Evolutionary conservation across 345 rosid genomes (phyloP).

Genomic region (Zanthoxylum bungeanum): DNA sequence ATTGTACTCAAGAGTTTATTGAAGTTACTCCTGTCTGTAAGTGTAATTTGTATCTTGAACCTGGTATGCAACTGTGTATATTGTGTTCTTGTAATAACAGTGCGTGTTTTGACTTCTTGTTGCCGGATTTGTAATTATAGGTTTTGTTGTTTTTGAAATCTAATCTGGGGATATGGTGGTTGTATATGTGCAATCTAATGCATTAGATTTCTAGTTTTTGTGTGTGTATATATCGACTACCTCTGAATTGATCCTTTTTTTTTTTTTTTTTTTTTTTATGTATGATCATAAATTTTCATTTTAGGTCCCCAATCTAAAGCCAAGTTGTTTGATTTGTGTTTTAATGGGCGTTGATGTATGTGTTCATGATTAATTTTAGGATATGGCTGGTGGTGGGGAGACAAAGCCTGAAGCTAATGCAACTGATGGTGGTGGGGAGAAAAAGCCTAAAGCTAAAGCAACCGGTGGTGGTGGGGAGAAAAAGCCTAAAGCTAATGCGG

Average conservation of each 20-base stretch:
- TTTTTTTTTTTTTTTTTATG: background rate
- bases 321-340: background rate
- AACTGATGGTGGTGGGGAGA: background rate
- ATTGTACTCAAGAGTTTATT: background rate
- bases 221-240: background rate
- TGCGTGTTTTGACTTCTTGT: background rate
- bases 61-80: no score
- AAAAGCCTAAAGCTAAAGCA: background rate
- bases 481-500: slow-evolving; percentile 19
- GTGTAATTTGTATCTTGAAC: background rate
- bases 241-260: background rate
- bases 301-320: background rate
- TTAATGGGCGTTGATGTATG: background rate
- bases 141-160: background rate
- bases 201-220: background rate
- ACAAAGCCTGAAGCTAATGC: background rate
- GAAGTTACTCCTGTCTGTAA: background rate
- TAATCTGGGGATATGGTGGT: background rate
- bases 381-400: slow-evolving; percentile 32
- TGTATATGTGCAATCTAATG: background rate
- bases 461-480: slow-evolving; percentile 5
- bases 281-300: background rate
- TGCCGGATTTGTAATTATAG: background rate
- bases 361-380: background rate
- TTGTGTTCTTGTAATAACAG: background rate